phyloP scores from a whole-genome alignment of 495 filamentous ascomycete species.

The Podospora appendiculata region DNA sequence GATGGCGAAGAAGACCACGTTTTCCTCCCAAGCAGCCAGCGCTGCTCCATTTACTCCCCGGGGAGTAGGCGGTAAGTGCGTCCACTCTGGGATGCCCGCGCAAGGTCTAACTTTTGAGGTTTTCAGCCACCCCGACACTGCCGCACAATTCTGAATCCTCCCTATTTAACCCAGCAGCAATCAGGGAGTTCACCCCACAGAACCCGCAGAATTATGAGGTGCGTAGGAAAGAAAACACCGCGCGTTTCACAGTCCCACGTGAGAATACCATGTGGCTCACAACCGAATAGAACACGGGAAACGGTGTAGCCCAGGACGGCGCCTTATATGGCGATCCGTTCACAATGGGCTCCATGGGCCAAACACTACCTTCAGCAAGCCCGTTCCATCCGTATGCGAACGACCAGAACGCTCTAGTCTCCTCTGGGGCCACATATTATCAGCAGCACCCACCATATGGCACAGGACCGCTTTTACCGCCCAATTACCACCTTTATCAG shows the following conservation, averaged over 20 bases:
- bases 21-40: constrained; percentile 80
- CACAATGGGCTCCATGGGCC: constrained; percentile 41
- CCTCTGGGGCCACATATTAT: constrained; percentile 46
- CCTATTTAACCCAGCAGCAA: constrained; percentile 48
- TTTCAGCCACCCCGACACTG: constrained; percentile 25
- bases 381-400: constrained; percentile 62
- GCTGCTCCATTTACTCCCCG: constrained; percentile 88
- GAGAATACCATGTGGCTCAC: constrained; percentile 2
- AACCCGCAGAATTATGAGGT: constrained; percentile 65
- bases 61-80: constrained; percentile 27
- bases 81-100: background rate
- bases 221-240: constrained; percentile 37
- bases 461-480: constrained; percentile 56
- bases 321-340: constrained; percentile 51
- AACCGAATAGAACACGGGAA: constrained; percentile 7
- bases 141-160: constrained; percentile 29
- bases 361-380: constrained; percentile 39
- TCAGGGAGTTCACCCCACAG: constrained; percentile 74
- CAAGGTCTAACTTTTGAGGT: background rate
- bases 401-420: constrained; percentile 41
- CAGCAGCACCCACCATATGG: constrained; percentile 30
- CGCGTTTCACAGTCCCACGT: constrained; percentile 31
- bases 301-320: constrained; percentile 11
- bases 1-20: constrained; percentile 49
- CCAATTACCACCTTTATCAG: constrained; percentile 90